Evolutionary conservation across 2,329 filamentous ascomycete genomes (phyloP).

Genomic region (Colletotrichum sp.): DNA sequence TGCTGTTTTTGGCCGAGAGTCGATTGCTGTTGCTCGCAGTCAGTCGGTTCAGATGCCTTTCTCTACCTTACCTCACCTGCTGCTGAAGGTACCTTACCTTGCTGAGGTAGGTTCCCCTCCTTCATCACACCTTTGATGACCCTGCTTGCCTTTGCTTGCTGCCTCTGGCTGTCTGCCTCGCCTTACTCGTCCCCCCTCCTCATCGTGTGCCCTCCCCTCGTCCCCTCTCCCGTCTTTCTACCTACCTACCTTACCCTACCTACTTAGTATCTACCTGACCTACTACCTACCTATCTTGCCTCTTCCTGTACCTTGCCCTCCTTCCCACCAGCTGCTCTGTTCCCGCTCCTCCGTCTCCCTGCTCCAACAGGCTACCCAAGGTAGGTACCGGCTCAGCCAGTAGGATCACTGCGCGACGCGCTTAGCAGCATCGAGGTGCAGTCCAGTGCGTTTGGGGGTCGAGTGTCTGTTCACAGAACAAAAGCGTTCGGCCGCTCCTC

Average conservation of each 20-base stretch:
- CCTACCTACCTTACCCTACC: not conserved
- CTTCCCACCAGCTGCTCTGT: not conserved
- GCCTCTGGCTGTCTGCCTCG: not conserved
- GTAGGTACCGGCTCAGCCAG: constrained; percentile 27
- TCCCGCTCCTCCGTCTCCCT: not conserved
- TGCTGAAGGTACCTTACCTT: not conserved
- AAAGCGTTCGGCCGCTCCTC: not conserved
- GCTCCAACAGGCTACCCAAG: not conserved
- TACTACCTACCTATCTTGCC: not conserved
- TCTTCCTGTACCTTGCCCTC: not conserved
- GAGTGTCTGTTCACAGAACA: constrained; percentile 14
- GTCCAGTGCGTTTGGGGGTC: constrained; percentile 10
- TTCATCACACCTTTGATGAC: not conserved
- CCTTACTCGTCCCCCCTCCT: not conserved
- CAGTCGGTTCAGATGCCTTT: not conserved
- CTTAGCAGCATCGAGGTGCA: constrained; percentile 28
- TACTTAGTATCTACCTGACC: not conserved
- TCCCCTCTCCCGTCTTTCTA: not conserved
- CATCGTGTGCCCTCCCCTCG: not conserved
- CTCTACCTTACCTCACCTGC: not conserved
- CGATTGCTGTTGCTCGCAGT: not conserved
- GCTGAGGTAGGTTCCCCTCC: not conserved
- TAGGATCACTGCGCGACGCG: constrained; percentile 38
- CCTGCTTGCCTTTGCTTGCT: not conserved
- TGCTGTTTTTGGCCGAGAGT: not conserved